Evolutionary conservation across 2,329 filamentous ascomycete species (phyloP).

Genomic region (Xylariaceae sp.): DNA sequence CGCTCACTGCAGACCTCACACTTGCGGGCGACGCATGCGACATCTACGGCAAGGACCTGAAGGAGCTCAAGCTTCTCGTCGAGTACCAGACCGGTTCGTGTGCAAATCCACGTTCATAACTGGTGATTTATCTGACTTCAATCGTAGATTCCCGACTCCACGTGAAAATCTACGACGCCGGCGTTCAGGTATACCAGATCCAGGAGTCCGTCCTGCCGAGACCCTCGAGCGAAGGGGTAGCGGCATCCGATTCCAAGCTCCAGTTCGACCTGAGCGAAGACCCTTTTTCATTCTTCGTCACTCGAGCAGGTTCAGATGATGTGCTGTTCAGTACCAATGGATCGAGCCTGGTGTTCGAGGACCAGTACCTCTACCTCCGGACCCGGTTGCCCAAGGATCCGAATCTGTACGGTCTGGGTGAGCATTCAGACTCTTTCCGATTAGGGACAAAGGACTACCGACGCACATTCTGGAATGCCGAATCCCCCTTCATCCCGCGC

Average conservation of each 20-base stretch:
- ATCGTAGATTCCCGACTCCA: conserved; percentile 16
- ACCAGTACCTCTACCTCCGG: conserved; percentile 49
- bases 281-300: conserved; percentile 65
- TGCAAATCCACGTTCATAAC: not conserved
- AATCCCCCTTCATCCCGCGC: conserved; percentile 41
- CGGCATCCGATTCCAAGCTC: conserved; percentile 31
- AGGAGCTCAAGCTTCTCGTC: conserved; percentile 21
- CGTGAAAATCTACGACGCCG: conserved; percentile 23
- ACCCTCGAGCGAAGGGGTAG: conserved; percentile 14
- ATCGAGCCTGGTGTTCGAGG: conserved; percentile 30
- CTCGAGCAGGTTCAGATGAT: conserved; percentile 34
- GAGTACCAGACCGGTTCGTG: conserved; percentile 23
- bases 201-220: conserved; percentile 23
- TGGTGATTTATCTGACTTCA: not conserved
- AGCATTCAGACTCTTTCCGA: conserved; percentile 54
- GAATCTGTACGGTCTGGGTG: conserved; percentile 58
- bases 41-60: conserved; percentile 20
- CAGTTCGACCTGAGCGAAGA: conserved; percentile 38
- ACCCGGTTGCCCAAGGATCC: conserved; percentile 53
- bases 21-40: conserved; percentile 20
- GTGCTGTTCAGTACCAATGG: conserved; percentile 53
- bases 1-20: conserved; percentile 20
- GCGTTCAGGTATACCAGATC: conserved; percentile 21
- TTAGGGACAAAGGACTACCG: conserved; percentile 54
- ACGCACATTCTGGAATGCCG: conserved; percentile 55